Evolutionary conservation across 306 rosid species (phyloP).

Genomic region (Trifolium dubium): DNA sequence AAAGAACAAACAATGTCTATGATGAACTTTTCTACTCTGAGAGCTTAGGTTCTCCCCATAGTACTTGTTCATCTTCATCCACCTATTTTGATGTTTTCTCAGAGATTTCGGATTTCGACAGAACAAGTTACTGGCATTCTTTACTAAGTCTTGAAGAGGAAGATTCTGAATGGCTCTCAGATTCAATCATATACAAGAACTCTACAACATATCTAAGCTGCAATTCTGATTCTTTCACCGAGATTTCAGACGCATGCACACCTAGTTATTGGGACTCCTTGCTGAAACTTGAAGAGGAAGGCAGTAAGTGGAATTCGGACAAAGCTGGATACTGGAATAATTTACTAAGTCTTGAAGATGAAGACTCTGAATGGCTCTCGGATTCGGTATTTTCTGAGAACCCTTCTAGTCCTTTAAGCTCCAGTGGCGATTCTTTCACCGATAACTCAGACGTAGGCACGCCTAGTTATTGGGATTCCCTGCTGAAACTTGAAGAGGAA

Average conservation of each 20-base stretch:
- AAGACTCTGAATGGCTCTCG: slow-evolving; percentile 50
- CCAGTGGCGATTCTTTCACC: slow-evolving; percentile 30
- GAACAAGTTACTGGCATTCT: slow-evolving; percentile 41
- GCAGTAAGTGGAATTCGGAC: slow-evolving; percentile 39
- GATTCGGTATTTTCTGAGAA: slow-evolving; percentile 32
- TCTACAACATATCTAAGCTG: slow-evolving; percentile 38
- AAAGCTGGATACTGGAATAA: slow-evolving; percentile 28
- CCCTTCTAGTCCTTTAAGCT: slow-evolving; percentile 40
- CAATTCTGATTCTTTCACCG: slow-evolving; percentile 35
- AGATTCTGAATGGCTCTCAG: slow-evolving; percentile 51
- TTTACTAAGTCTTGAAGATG: slow-evolving; percentile 50
- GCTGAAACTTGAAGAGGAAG: slow-evolving; percentile 53
- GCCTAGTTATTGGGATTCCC: slow-evolving; percentile 40
- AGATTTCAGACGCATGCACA: slow-evolving; percentile 29
- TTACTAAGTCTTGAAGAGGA: slow-evolving; percentile 53
- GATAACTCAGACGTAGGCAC: slow-evolving; percentile 35
- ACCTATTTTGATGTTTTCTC: slow-evolving; percentile 26
- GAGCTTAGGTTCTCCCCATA: not conserved
- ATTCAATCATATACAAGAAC: slow-evolving; percentile 36
- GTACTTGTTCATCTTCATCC: slow-evolving; percentile 35
- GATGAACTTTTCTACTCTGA: slow-evolving; percentile 17
- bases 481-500: slow-evolving; percentile 50
- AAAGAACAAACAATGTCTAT: slow-evolving; percentile 10
- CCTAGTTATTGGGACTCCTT: slow-evolving; percentile 44
- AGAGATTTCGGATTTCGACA: slow-evolving; percentile 41